Evolutionary conservation across 192 early-diverging fungal genomes (phyloP).

Genomic region (Mortierella claussenii): DNA sequence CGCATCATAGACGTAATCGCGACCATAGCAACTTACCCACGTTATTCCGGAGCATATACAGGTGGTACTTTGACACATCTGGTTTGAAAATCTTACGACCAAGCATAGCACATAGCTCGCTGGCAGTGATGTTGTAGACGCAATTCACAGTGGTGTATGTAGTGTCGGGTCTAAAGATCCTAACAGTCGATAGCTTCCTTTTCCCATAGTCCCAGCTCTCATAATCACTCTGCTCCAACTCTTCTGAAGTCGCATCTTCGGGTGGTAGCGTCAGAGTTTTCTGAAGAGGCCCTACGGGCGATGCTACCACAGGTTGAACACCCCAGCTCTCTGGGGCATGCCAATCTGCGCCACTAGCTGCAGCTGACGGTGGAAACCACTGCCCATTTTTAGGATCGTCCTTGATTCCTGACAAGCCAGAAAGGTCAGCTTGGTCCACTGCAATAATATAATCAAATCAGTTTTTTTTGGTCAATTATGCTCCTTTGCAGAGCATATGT

Average conservation of each 20-base stretch:
- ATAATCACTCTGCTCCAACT: slow-evolving; percentile 45
- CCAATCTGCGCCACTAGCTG: slow-evolving; percentile 31
- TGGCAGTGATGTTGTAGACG: slow-evolving; percentile 71
- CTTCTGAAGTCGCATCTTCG: slow-evolving; percentile 27
- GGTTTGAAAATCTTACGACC: slow-evolving; percentile 86
- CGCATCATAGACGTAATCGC: too few relatives aligned
- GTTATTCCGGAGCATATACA: slow-evolving; percentile 56
- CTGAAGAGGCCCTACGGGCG: slow-evolving; percentile 10
- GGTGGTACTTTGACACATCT: slow-evolving; percentile 68
- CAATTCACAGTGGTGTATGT: slow-evolving; percentile 85
- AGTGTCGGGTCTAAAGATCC: slow-evolving; percentile 82
- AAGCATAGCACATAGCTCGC: slow-evolving; percentile 77
- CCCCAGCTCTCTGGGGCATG: slow-evolving; percentile 50
- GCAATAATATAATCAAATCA: background rate
- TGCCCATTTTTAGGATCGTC: slow-evolving; percentile 14
- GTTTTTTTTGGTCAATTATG: background rate
- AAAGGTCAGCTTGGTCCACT: slow-evolving; percentile 27
- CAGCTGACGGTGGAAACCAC: slow-evolving; percentile 15
- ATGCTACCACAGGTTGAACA: slow-evolving; percentile 13
- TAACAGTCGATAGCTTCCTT: slow-evolving; percentile 56
- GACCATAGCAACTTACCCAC: slow-evolving; percentile 33
- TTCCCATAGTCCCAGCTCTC: slow-evolving; percentile 44
- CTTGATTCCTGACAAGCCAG: slow-evolving; percentile 24
- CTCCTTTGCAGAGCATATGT: background rate
- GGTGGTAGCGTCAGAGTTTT: slow-evolving; percentile 23